phyloP scores from a whole-genome alignment of 345 rosid species.

The Gossypium australe region DNA sequence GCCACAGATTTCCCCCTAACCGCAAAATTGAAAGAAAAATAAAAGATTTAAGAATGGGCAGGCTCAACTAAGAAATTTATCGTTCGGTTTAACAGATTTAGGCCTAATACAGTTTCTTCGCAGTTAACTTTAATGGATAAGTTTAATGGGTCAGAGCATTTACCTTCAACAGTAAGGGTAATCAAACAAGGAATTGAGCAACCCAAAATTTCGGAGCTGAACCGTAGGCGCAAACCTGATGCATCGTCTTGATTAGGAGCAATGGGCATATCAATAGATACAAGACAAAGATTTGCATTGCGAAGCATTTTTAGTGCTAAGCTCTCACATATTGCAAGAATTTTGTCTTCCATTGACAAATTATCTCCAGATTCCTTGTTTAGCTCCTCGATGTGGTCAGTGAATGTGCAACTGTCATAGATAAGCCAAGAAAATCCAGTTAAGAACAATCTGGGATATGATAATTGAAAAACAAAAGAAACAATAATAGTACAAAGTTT shows the following conservation, averaged over 20 bases:
- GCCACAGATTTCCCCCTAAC: neutral
- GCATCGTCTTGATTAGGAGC: constrained; percentile 72
- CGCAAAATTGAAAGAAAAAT: neutral
- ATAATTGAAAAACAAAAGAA: neutral
- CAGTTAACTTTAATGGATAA: constrained; percentile 69
- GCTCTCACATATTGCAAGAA: constrained; percentile 65
- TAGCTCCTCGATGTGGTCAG: constrained; percentile 54
- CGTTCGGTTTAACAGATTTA: constrained; percentile 75
- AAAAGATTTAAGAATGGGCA: constrained; percentile 1
- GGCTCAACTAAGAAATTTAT: constrained; percentile 59
- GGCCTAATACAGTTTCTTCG: constrained; percentile 90
- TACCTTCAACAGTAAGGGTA: constrained; percentile 74
- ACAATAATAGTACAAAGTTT: neutral
- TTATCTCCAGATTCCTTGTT: constrained; percentile 10
- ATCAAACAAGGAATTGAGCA: constrained; percentile 70
- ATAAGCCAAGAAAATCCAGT: constrained; percentile 12
- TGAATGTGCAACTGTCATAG: constrained; percentile 57
- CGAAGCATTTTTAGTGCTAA: constrained; percentile 70
- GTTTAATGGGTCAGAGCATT: constrained; percentile 61
- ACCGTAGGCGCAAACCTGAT: constrained; percentile 64
- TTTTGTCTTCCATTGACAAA: constrained; percentile 40
- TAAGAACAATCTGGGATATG: neutral
- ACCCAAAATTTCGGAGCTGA: constrained; percentile 82
- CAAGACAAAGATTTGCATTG: constrained; percentile 71
- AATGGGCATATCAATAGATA: constrained; percentile 77